A percentile compares a stretch with the other conserved stretches of the same genome.
phyloP scores from a whole-genome alignment of 1,139 yeast genomes.

The Geotrichum reessii region DNA sequence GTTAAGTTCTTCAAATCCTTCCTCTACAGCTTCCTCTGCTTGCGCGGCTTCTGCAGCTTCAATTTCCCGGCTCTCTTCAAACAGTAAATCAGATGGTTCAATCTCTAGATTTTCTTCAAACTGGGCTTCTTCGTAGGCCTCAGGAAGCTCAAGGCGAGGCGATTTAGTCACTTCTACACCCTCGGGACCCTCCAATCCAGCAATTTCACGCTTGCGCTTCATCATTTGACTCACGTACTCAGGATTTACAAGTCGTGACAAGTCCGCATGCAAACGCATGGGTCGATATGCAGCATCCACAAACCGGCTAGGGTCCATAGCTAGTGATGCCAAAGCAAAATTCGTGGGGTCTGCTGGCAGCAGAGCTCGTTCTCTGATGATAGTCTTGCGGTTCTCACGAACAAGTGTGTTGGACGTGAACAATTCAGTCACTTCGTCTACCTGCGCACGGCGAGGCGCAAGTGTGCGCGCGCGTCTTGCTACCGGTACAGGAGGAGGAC shows the following conservation, averaged over 20 bases:
- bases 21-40: slow-evolving; percentile 11
- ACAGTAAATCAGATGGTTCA: slow-evolving; percentile 11
- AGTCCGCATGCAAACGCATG: slow-evolving; percentile 18
- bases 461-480: slow-evolving; percentile 6
- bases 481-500: slow-evolving; percentile 1
- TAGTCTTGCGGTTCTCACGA: slow-evolving; percentile 17
- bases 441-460: slow-evolving; percentile 15
- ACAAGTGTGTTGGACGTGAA: slow-evolving; percentile 12
- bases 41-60: slow-evolving; percentile 5
- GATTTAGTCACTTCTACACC: slow-evolving; percentile 21
- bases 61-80: slow-evolving; percentile 3
- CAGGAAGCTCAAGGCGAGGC: slow-evolving; percentile 7
- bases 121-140: background rate
- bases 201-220: slow-evolving; percentile 27
- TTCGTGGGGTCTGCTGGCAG: slow-evolving; percentile 21
- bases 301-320: slow-evolving; percentile 15
- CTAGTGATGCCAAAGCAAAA: slow-evolving; percentile 19
- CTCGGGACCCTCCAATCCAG: slow-evolving; percentile 27
- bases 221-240: slow-evolving; percentile 25
- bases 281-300: slow-evolving; percentile 19
- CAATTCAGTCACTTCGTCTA: slow-evolving; percentile 17
- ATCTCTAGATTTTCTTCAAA: slow-evolving; percentile 9
- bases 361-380: slow-evolving; percentile 18
- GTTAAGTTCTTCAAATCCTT: background rate
- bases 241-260: slow-evolving; percentile 26